A percentile compares a stretch with the other conserved stretches of the same genome.
Conservation (phyloP, 129 eudicot genomes). For the Calendula officinalis region DNA sequence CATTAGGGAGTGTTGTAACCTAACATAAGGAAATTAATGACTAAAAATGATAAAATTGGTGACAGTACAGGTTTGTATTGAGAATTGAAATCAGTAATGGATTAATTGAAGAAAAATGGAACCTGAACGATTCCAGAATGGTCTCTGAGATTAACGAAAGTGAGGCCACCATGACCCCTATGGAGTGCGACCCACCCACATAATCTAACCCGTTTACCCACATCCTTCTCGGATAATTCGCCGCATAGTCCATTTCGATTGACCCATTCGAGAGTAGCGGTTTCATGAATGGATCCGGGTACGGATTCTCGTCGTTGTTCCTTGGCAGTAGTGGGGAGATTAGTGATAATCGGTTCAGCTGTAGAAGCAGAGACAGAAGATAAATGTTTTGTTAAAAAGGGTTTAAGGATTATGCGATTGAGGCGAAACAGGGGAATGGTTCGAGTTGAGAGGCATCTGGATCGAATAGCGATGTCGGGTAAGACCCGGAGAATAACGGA, state of each 20-base stretch:
- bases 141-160: constrained; percentile 76
- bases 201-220: constrained; percentile 73
- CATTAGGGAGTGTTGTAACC: constrained; percentile 92
- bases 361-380: constrained; percentile 43
- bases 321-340: constrained; percentile 19
- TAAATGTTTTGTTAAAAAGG: constrained; percentile 16
- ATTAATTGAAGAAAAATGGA: constrained; percentile 7
- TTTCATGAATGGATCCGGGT: constrained; percentile 28
- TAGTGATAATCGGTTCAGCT: constrained; percentile 26
- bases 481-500: constrained; percentile 60
- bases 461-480: constrained; percentile 56
- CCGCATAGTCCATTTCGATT: constrained; percentile 67
- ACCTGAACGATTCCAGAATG: constrained; percentile 95
- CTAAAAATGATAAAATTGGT: too few species aligned
- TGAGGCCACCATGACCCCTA: constrained; percentile 79
- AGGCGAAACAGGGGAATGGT: constrained; percentile 37
- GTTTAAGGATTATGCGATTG: constrained; percentile 27
- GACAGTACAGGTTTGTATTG: too few species aligned
- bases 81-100: too few species aligned
- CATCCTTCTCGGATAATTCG: constrained; percentile 63
- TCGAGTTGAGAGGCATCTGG: constrained; percentile 40
- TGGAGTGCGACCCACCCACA: constrained; percentile 99
- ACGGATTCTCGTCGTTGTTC: constrained; percentile 27
- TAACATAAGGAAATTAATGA: constrained; percentile 6
- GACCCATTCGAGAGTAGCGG: constrained; percentile 63